Evolutionary conservation across 1,139 yeast species (phyloP).

Genomic region (Zygosaccharomyces sapae): DNA sequence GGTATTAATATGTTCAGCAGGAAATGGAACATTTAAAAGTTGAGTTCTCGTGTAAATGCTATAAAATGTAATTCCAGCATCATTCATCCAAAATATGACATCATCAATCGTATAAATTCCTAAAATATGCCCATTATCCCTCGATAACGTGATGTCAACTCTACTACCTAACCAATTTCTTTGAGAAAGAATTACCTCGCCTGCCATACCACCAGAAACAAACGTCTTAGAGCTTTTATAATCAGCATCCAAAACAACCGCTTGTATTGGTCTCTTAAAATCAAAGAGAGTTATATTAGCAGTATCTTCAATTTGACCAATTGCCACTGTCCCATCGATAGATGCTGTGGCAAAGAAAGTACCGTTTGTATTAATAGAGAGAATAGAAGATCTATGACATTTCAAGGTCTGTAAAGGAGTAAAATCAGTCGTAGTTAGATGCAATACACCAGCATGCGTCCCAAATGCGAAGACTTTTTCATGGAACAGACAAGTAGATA

Average conservation of each 20-base stretch:
- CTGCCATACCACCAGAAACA: slow-evolving; percentile 88
- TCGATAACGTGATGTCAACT: slow-evolving; percentile 59
- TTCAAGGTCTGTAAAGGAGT: slow-evolving; percentile 63
- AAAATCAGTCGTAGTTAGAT: slow-evolving; percentile 58
- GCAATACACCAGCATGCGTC: slow-evolving; percentile 82
- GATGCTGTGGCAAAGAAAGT: slow-evolving; percentile 77
- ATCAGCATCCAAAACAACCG: slow-evolving; percentile 73
- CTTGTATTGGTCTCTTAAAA: slow-evolving; percentile 83
- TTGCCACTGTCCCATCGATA: slow-evolving; percentile 86
- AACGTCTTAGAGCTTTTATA: slow-evolving; percentile 61
- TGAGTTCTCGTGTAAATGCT: slow-evolving; percentile 46
- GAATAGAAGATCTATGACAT: slow-evolving; percentile 81
- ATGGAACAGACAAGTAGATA: slow-evolving; percentile 62
- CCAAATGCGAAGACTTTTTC: slow-evolving; percentile 70
- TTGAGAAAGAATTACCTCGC: slow-evolving; percentile 69
- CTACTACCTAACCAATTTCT: slow-evolving; percentile 85
- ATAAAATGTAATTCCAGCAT: slow-evolving; percentile 64
- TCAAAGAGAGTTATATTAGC: slow-evolving; percentile 70
- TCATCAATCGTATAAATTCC: slow-evolving; percentile 59
- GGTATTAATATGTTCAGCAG: slow-evolving; percentile 42
- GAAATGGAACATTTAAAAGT: slow-evolving; percentile 52
- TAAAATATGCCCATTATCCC: slow-evolving; percentile 68
- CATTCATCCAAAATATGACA: slow-evolving; percentile 79
- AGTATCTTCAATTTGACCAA: slow-evolving; percentile 64
- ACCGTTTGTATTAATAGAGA: slow-evolving; percentile 71